These are phyloP conservation scores for Capronia coronata DNA, from an alignment of 2,329 filamentous ascomycete species.

Conservation along the genomic window DNA sequence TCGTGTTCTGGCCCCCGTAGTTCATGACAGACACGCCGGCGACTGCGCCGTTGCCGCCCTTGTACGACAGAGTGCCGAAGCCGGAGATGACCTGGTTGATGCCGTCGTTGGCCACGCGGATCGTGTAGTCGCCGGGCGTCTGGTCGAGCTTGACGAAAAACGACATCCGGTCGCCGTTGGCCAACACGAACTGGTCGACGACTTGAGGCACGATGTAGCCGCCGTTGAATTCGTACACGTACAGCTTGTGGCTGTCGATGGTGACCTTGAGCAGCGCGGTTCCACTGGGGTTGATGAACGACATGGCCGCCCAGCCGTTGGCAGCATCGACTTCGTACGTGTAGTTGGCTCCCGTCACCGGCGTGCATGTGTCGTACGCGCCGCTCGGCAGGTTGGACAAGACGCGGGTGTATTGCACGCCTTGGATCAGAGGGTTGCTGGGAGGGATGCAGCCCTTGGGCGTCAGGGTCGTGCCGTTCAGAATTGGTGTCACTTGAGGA, in stretches of 20 bases:
- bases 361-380: slow-evolving; percentile 37
- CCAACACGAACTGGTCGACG: slow-evolving; percentile 33
- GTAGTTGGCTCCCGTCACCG: slow-evolving; percentile 22
- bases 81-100: slow-evolving; percentile 52
- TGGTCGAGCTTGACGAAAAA: slow-evolving; percentile 41
- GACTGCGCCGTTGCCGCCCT: slow-evolving; percentile 23
- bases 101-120: slow-evolving; percentile 46
- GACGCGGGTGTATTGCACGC: slow-evolving; percentile 36
- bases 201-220: slow-evolving; percentile 38
- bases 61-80: slow-evolving; percentile 46
- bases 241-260: slow-evolving; percentile 42
- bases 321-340: slow-evolving; percentile 33
- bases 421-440: slow-evolving; percentile 23
- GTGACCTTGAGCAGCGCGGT: slow-evolving; percentile 34
- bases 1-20: slow-evolving; percentile 42
- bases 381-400: slow-evolving; percentile 38
- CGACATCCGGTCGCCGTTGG: slow-evolving; percentile 38
- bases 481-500: slow-evolving; percentile 30
- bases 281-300: slow-evolving; percentile 36
- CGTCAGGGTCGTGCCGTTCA: slow-evolving; percentile 28
- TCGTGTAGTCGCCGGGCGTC: slow-evolving; percentile 35
- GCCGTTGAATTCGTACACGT: slow-evolving; percentile 42
- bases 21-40: slow-evolving; percentile 44
- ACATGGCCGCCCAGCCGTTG: slow-evolving; percentile 35
- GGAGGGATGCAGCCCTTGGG: slow-evolving; percentile 35